Conservation (phyloP, 2,329 filamentous ascomycete species). For the Periconia sp. region DNA sequence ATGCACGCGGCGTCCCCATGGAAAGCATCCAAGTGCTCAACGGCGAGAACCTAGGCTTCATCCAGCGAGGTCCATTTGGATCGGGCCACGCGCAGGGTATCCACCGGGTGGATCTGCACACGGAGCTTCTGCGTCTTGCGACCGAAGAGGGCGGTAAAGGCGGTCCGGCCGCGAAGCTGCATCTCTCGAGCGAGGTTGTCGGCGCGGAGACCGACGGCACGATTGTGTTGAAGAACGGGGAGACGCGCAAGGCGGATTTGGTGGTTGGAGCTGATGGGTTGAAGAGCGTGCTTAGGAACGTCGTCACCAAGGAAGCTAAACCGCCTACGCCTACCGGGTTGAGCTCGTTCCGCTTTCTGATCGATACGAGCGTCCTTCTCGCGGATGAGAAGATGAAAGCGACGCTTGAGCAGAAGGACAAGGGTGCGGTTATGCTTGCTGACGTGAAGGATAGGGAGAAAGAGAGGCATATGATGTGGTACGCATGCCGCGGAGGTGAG, state of each 20-base stretch:
- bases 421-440: not conserved
- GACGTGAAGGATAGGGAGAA: slow-evolving; percentile 1
- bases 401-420: not conserved
- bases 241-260: slow-evolving; percentile 6
- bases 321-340: slow-evolving; percentile 3
- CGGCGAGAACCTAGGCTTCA: too few species aligned
- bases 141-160: not conserved
- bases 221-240: slow-evolving; percentile 5
- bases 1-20: slow-evolving; percentile 1
- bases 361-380: not conserved
- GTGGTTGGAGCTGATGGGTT: not conserved
- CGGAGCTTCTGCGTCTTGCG: slow-evolving; percentile 5
- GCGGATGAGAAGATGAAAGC: too few species aligned
- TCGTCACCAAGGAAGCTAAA: slow-evolving; percentile 1
- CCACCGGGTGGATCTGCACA: slow-evolving; percentile 2
- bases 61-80: too few species aligned
- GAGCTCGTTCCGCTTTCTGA: slow-evolving; percentile 7
- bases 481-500: slow-evolving; percentile 5
- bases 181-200: not conserved
- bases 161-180: not conserved
- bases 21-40: not conserved
- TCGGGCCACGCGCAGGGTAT: too few species aligned
- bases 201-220: not conserved
- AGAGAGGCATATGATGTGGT: slow-evolving; percentile 8
- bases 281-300: not conserved